Evolutionary conservation across 1,284 basidiomycete genomes (phyloP), one percentile per base, ranked within the genome.

Genomic region (Naganishia liquefaciens): DNA sequence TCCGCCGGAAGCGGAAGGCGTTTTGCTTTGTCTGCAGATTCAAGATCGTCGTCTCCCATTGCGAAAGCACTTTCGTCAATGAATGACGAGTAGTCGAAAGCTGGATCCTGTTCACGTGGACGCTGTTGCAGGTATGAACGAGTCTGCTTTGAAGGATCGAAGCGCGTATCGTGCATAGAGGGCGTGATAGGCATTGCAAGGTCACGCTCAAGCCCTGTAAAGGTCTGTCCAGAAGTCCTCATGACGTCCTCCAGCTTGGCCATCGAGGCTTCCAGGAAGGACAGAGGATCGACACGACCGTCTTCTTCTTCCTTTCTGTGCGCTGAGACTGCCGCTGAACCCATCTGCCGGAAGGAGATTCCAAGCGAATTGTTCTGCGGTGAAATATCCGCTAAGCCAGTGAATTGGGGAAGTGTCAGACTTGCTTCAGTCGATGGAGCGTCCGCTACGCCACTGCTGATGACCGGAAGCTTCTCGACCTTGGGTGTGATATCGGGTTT

Each of bases 51-150:
- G n/a, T 63, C 60, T 9, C 43, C 54, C 23, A 57, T 33, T 11
- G 53, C 58, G 17, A 66, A 60, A 4, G 58, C 67, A 28, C 25
- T 50, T 37, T 65, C 53, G 28, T 68, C 63, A 54, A 68, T 68
- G 43, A 62, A 68, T 17, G 53, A 64, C 27, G 63, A 65, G 21
- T 65, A 65, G 50, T 68, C 67, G 43, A 68, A 68, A 23, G 40
- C 46, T 25, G 47, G 43, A 25, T 60, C 44, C 40, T 52, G 60
- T 28, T 62, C 60, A 28, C 53, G 39, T 17, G 60, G 50, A n/a
- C 60, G 49, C 21, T 40, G 42, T 28, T 52, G 50, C 11, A 46
- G 50, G 7, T 47, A 19, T 9, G 60, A 50, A 28, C 53, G 49
- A 10, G 15, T 62, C 39, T 43, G 53, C 27, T 28, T 49, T 37